Conservation (phyloP, 257 asterid genomes). For the Gentiana macrophylla region DNA sequence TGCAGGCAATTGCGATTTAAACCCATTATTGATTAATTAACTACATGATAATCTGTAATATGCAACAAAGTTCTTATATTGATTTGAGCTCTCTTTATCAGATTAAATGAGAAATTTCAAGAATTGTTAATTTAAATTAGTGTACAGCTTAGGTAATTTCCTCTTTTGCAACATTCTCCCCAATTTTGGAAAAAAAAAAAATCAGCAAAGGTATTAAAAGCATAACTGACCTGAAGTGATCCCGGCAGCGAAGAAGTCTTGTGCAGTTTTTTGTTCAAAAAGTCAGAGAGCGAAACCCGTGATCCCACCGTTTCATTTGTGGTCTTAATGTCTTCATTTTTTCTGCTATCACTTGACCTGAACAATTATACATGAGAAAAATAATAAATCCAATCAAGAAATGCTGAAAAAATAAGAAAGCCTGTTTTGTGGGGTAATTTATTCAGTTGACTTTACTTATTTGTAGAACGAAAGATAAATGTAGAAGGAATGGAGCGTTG, state of each 20-base stretch:
- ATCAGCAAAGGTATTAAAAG: neutral
- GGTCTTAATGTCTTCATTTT: constrained; percentile 21
- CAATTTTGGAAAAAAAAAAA: neutral
- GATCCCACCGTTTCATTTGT: constrained; percentile 27
- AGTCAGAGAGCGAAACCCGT: constrained; percentile 48
- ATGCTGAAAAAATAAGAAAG: neutral
- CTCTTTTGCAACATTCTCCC: no score
- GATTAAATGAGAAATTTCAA: no score
- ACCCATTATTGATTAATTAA: no score
- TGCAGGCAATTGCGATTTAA: no score
- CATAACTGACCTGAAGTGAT: constrained; percentile 30
- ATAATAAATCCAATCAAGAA: neutral
- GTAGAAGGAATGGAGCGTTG: constrained; percentile 63
- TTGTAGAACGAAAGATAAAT: constrained; percentile 37
- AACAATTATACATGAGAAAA: neutral
- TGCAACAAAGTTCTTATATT: no score
- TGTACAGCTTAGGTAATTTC: no score
- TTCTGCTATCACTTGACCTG: constrained; percentile 25
- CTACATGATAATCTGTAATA: no score
- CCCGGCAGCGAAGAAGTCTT: constrained; percentile 43
- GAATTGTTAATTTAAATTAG: no score
- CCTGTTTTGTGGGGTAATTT: neutral
- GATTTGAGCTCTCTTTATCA: no score
- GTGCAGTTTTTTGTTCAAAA: constrained; percentile 49
- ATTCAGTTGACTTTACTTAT: constrained; percentile 22